phyloP scores from a whole-genome alignment of 2,329 filamentous ascomycete genomes.

The Fusarium guadeloupense region DNA sequence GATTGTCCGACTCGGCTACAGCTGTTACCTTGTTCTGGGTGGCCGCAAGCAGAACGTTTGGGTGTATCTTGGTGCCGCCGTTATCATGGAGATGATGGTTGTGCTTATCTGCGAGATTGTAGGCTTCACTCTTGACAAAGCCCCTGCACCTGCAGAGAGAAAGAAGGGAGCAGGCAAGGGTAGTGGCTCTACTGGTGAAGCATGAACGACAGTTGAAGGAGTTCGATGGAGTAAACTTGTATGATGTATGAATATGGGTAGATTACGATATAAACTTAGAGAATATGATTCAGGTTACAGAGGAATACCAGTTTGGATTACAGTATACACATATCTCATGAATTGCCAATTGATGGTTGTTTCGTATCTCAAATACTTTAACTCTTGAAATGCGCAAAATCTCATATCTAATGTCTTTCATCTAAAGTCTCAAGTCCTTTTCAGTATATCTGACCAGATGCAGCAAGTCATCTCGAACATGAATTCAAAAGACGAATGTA shows the following conservation, averaged over 20 bases:
- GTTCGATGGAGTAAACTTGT: neutral
- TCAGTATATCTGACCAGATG: conserved; percentile 4
- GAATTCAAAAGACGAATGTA: neutral
- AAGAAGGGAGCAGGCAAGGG: conserved; percentile 6
- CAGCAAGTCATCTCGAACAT: neutral
- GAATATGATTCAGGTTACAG: neutral
- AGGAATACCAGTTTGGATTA: neutral
- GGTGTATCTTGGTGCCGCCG: conserved; percentile 46
- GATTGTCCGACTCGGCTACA: conserved; percentile 46
- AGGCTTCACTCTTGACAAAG: conserved; percentile 45
- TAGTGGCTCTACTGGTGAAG: neutral
- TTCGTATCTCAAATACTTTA: conserved; percentile 22
- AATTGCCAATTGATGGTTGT: conserved; percentile 12
- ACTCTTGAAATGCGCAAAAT: conserved; percentile 1
- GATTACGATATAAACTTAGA: neutral
- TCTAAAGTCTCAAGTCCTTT: conserved; percentile 14
- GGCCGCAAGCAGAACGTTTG: conserved; percentile 42
- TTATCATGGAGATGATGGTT: conserved; percentile 49
- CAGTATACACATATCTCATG: neutral
- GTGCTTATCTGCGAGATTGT: conserved; percentile 44
- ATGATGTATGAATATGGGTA: neutral
- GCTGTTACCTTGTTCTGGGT: conserved; percentile 44
- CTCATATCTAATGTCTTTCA: neutral
- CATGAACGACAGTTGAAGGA: neutral
- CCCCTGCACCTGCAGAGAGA: conserved; percentile 14